Conservation (phyloP, 2,329 filamentous ascomycete genomes). For the Ascochyta fabae region DNA sequence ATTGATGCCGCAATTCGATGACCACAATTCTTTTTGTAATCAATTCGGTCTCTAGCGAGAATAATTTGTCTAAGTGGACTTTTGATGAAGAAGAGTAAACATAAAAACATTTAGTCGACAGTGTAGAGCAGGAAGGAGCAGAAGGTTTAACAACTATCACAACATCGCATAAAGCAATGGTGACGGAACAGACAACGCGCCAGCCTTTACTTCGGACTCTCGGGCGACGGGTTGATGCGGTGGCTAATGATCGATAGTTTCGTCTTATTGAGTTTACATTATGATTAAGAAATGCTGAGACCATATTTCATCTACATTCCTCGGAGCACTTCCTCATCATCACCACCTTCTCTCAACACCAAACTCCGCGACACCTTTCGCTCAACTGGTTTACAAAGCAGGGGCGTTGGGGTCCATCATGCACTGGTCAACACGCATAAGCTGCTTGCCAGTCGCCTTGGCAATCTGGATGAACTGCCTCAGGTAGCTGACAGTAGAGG, state of each 20-base stretch:
- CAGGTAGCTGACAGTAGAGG: slow-evolving; percentile 68
- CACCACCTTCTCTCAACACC: background rate
- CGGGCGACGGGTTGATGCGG: background rate
- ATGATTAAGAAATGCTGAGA: slow-evolving; percentile 5
- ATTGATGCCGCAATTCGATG: no score
- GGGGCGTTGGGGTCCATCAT: slow-evolving; percentile 67
- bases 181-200: background rate
- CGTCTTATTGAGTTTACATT: background rate
- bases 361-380: background rate
- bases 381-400: slow-evolving; percentile 15
- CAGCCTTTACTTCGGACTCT: background rate
- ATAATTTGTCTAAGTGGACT: no score
- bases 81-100: no score
- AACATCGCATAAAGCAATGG: background rate
- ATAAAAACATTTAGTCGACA: no score
- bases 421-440: slow-evolving; percentile 72
- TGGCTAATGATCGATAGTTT: background rate
- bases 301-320: background rate
- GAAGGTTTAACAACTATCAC: background rate
- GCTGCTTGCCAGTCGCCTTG: slow-evolving; percentile 67
- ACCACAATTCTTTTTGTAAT: no score
- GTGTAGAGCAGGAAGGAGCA: no score
- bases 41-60: no score
- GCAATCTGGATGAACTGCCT: slow-evolving; percentile 69
- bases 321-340: slow-evolving; percentile 3